A percentile compares a stretch with the other conserved stretches of the same genome.
phyloP scores from a whole-genome alignment of 352 stramenopile genomes.

The Thraustochytrium sp. region DNA sequence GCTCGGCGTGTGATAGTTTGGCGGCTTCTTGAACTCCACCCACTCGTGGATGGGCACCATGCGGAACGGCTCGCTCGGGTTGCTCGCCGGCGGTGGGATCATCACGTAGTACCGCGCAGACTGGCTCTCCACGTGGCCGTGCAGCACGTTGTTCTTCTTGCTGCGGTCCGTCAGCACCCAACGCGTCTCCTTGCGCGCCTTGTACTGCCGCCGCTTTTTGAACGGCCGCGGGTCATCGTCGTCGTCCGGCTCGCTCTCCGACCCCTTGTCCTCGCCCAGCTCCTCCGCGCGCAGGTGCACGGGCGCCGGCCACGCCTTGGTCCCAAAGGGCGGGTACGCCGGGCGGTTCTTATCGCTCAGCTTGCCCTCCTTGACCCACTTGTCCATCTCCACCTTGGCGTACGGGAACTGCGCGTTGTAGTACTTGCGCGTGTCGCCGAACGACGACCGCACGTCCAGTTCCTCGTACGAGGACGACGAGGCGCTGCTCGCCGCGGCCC shows the following conservation, averaged over 20 bases:
- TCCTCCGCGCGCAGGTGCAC: not conserved
- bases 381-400: not conserved
- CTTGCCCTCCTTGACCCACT: not conserved
- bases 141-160: constrained; percentile 29
- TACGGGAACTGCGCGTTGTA: constrained; percentile 20
- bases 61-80: not conserved
- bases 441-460: not conserved
- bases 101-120: constrained; percentile 36
- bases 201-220: constrained; percentile 23
- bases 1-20: constrained; percentile 23
- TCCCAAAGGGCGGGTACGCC: constrained; percentile 15
- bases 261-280: not conserved
- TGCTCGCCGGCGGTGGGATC: constrained; percentile 3
- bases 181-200: constrained; percentile 2
- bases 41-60: constrained; percentile 34
- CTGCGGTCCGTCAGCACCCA: constrained; percentile 6
- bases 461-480: not conserved
- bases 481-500: no score
- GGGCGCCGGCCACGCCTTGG: constrained; percentile 9
- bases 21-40: constrained; percentile 29
- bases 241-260: constrained; percentile 6
- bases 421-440: constrained; percentile 37
- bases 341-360: not conserved
- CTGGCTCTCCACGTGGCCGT: not conserved
- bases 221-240: not conserved